Conservation (phyloP, 139 green algal species). For the Coccomyxa sp. region DNA sequence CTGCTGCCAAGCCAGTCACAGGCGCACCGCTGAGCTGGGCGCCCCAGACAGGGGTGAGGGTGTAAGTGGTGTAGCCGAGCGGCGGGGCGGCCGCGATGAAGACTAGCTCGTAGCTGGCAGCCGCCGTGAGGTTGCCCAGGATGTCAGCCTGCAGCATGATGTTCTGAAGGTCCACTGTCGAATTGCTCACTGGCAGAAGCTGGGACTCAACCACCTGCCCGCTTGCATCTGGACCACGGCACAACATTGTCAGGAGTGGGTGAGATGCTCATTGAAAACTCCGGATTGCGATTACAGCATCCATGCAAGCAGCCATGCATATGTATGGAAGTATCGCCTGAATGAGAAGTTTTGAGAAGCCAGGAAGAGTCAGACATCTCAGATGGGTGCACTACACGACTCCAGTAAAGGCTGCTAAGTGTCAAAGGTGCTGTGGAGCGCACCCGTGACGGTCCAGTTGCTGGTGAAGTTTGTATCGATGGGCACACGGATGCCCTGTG, state of each 20-base stretch:
- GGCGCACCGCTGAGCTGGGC: not conserved
- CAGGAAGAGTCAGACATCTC: no score
- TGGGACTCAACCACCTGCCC: conserved; percentile 29
- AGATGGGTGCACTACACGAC: no score
- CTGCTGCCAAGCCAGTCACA: not conserved
- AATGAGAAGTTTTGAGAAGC: no score
- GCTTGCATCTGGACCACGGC: conserved; percentile 30
- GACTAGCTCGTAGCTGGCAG: conserved; percentile 34
- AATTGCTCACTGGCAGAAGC: conserved; percentile 28
- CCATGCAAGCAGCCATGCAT: no score
- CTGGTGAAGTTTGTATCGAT: conserved; percentile 11
- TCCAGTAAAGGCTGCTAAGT: not conserved
- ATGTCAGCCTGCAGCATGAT: conserved; percentile 18
- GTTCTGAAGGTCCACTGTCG: conserved; percentile 40
- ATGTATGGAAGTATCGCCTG: no score
- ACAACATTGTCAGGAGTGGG: no score
- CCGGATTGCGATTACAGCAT: no score
- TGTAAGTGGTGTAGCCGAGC: conserved; percentile 40
- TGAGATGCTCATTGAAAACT: no score
- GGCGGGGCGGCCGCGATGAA: conserved; percentile 48
- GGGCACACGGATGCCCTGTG: conserved; percentile 56
- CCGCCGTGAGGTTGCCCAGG: conserved; percentile 1
- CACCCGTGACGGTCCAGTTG: conserved; percentile 28
- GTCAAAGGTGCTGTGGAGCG: not conserved
- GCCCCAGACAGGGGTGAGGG: not conserved